These are phyloP conservation scores for Aspergillus aculeatus DNA, from an alignment of 2,329 filamentous ascomycete species.

Conservation along the genomic window DNA sequence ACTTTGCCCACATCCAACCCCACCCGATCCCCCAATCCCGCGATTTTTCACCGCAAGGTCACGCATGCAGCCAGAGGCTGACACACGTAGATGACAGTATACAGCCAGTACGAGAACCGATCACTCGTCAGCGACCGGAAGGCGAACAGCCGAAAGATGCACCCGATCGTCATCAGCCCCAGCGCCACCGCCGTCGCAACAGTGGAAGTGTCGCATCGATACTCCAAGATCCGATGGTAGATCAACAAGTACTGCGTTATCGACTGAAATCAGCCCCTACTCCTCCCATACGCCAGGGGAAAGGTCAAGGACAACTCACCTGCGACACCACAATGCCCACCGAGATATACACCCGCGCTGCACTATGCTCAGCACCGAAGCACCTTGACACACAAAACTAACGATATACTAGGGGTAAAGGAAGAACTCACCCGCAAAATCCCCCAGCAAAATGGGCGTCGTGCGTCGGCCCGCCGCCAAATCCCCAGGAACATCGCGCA, in stretches of 20 bases:
- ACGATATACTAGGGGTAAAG: no score
- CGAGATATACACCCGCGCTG: no score
- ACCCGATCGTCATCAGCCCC: background rate
- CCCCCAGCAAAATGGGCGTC: background rate
- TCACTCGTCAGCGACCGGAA: slow-evolving; percentile 1
- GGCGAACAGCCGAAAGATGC: background rate
- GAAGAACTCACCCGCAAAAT: background rate
- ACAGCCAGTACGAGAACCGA: background rate
- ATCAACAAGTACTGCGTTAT: background rate
- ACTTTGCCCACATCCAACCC: no score
- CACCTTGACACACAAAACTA: background rate
- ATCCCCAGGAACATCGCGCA: background rate
- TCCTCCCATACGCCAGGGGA: no score
- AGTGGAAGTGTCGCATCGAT: background rate
- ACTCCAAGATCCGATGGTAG: background rate
- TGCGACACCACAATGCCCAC: no score
- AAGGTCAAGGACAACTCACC: no score
- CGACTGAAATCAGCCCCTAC: no score
- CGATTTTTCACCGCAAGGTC: background rate
- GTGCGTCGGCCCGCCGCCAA: background rate
- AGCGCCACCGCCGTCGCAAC: background rate
- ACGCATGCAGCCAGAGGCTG: background rate
- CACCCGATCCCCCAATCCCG: background rate
- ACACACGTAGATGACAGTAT: background rate
- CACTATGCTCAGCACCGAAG: no score